A percentile compares a stretch with the other conserved stretches of the same genome.
These are phyloP conservation scores for Aspergillus sp. DNA, from an alignment of 2,329 filamentous ascomycete species.

Conservation along the genomic window DNA sequence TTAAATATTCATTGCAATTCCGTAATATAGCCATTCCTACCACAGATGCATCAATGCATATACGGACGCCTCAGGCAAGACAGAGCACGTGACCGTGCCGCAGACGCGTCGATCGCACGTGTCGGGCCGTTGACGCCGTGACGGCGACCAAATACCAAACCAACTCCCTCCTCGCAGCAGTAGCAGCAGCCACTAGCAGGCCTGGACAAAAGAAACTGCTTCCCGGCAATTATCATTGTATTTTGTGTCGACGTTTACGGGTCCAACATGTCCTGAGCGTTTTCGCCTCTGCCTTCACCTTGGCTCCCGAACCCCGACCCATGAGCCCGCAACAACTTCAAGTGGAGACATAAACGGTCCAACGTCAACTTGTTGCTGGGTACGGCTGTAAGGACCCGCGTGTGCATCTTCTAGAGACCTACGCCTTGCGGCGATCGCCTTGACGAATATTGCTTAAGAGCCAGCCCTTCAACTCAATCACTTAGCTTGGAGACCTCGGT, in stretches of 20 bases:
- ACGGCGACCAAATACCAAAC: background rate
- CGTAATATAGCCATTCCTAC: background rate
- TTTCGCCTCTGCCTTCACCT: background rate
- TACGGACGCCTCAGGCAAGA: background rate
- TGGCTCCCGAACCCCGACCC: background rate
- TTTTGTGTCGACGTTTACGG: background rate
- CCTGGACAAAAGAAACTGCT: background rate
- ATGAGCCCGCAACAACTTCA: constrained; percentile 1
- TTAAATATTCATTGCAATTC: background rate
- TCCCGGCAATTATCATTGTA: background rate
- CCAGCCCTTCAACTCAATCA: background rate
- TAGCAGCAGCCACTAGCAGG: background rate
- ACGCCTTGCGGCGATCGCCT: constrained; percentile 16
- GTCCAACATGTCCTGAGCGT: constrained; percentile 8
- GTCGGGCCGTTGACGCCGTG: background rate
- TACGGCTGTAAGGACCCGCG: constrained; percentile 5
- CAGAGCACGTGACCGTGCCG: constrained; percentile 34
- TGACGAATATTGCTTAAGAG: background rate
- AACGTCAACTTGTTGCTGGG: constrained; percentile 3
- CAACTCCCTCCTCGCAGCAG: background rate
- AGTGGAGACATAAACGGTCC: constrained; percentile 6
- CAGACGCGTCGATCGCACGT: constrained; percentile 29
- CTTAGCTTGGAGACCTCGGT: background rate
- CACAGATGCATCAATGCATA: background rate
- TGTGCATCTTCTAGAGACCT: constrained; percentile 6